Base-by-base conservation (phyloP, 2,329 filamentous ascomycete genomes). In the Fusarium lyarnte region DNA sequence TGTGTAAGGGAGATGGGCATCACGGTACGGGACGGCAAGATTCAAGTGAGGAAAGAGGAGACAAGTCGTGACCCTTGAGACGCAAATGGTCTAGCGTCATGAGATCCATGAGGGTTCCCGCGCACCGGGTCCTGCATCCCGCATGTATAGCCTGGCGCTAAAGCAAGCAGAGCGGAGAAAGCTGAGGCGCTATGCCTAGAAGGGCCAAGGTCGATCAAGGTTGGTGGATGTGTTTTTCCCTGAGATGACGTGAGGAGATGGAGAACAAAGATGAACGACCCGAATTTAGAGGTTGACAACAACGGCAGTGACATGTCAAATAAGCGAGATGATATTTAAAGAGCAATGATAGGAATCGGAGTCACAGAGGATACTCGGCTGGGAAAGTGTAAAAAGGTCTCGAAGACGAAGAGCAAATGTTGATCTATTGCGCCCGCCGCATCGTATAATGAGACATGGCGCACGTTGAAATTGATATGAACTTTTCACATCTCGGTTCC, bases 121-220 rank as follows among this genome's bases (percentile, higher is more conserved):
- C 61, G 52, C 59, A 69, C 74, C 71, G 71, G 74, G 74, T 77
- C 71, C 66, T 73, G 71, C 69, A 74, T 74, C 74, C 73, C 74
- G 68, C 58, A 64, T 68, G 35, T 36, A 51, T 75, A 75, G 68
- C 4, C 19, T 13, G 5, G 21, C 51, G 57, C 74, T 76, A 76
- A 63, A 21, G 58, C 35, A 21, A 2, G n/a, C 13, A 42, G 29
- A 25, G 42, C 51, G 72, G 61, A n/a, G 58, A 59, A 19, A 3
- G 3, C 16, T 3, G 8, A 27, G 9, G 19, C 25, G 49, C 66
- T 57, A 70, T 53, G 5, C 10, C 29, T 17, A 25, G 39, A 57
- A 35, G 23, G 47, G 67, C 31, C 58, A 63, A 59, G 27, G 47
- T 41, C 53, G 64, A 67, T 51, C 70, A 72, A 60, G 72, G 51